Conservation (phyloP, 306 rosid genomes). For the Cyclanthera cordifolia region DNA sequence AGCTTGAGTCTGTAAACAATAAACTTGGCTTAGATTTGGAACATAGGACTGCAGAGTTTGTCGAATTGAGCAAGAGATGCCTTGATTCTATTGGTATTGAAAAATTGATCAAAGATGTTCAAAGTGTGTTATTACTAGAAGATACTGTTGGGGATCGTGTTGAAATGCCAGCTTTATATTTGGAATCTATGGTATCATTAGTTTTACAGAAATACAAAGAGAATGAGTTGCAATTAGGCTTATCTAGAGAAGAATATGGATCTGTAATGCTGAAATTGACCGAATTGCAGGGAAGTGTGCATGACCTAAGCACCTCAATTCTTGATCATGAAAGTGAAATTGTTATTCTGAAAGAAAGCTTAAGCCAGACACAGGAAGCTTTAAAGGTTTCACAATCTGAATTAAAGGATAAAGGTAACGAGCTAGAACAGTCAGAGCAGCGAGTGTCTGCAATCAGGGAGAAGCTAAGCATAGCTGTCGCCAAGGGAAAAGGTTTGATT, state of each 20-base stretch:
- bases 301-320: conserved; percentile 29
- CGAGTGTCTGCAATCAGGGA: conserved; percentile 71
- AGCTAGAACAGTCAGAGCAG: conserved; percentile 74
- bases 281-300: conserved; percentile 45
- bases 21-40: conserved; percentile 53
- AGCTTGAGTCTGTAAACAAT: conserved; percentile 41
- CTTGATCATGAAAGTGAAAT: conserved; percentile 64
- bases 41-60: conserved; percentile 41
- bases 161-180: conserved; percentile 36
- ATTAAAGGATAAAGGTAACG: conserved; percentile 43
- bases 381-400: conserved; percentile 40
- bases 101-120: conserved; percentile 49
- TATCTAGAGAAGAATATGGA: conserved; percentile 36
- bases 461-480: conserved; percentile 90
- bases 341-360: conserved; percentile 61
- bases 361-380: conserved; percentile 55
- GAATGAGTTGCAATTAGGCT: conserved; percentile 41
- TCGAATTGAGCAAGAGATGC: conserved; percentile 45
- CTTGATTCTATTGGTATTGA: conserved; percentile 40
- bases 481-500: conserved; percentile 90
- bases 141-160: conserved; percentile 23
- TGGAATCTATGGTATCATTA: conserved; percentile 43
- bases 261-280: conserved; percentile 37
- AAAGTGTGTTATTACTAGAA: conserved; percentile 38
- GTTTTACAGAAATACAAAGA: conserved; percentile 60